Evolutionary conservation across 129 eudicot species (phyloP), one percentile per base, ranked within the genome.

Genomic region (Tagetes patula): DNA sequence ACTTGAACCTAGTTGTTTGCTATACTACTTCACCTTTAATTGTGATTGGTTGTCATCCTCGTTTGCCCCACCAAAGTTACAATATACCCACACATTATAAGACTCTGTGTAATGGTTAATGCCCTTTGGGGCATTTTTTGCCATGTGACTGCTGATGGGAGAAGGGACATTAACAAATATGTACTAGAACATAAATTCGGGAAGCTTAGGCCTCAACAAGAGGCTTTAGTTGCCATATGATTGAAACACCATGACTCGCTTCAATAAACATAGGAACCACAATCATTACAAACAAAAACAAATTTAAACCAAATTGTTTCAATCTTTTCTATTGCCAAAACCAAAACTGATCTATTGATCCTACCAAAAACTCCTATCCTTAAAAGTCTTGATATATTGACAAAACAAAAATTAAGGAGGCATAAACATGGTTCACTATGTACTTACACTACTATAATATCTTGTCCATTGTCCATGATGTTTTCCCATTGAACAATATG

Each of bases 381-480:
- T 48, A 72, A 33, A 20, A 78, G 67, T 43, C 48, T 52, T 9
- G 55, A 61, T 27, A 31, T 5, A 36, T 14, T 14, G 37, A 52
- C 1, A 46, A 8, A 68, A 32, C 65, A 49, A 67, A 32, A 34
- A 0, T 20, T 6, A 43, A 43, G 3, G 47, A 46, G 31, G 45
- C 32, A 59, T 60, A 54, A 52, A 71, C 52, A 72, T 40, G 72
- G 69, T 37, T 74, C 54, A 72, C 31, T 66, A 14, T 37, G 12
- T 72, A 54, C 74, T 65, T 43, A 43, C 37, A 79, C 69, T 34
- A 54, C 69, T 79, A 72, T 54, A 72, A 12, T 49, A 43, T 65
- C 73, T 13, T 40, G 12, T 63, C 73, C 5, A 34, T 65, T 40
- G 27, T 63, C 73, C 5, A 20, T 65, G 74, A 72, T 72, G 74